Base-by-base conservation (phyloP, 495 filamentous ascomycete genomes). In the Apiosordaria backusii region DNA sequence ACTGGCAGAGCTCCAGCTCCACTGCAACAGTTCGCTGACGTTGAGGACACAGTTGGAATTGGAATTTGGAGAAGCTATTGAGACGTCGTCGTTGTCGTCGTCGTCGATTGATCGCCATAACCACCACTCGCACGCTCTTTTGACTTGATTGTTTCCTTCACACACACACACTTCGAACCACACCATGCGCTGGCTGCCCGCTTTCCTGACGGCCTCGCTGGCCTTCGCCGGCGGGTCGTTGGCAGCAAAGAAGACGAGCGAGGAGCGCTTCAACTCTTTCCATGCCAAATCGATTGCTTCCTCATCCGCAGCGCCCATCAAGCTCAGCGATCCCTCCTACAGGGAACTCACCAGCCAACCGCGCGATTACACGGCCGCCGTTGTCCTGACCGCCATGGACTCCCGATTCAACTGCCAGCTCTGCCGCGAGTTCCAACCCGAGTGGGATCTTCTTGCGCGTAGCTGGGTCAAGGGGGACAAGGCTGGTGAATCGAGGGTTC, bases 361-460 rank as follows among this genome's bases (percentile, higher is more conserved):
- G 29, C 86, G 95, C 62, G 90, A 98, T 76, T 96, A 97, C 75
- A 86, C 89, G 40, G 85, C 89, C 16, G 90, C 86, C 7, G 87
- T 98, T 1, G 85, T 98, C 35, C 81, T 99, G 62, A 99, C 96
- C 10, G 95, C 95, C 61, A 77, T 92, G 68, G 93, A 97, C 71
- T 73, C 89, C 50, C 86, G 91, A 23, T 97, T 89, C 79, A 92
- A 91, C 26, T 99, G 95, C 75, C 78, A 87, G 62, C 82, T 97
- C 57, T 99, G 95, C 75, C 85, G 87, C 45, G 90, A 96, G 62
- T 97, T 98, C 78, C 88, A 95, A 73, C 90, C 95, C 1, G 96
- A 99, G 78, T 99, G 92, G 89, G 91, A 97, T 24, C 76, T 99
- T 23, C 84, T 99, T 35, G 84, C 86, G 18, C 90, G 86, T 74